These are phyloP conservation scores for Aureococcus anophagefferens DNA, from an alignment of 108 stramenopile species.

Conservation along the genomic window DNA sequence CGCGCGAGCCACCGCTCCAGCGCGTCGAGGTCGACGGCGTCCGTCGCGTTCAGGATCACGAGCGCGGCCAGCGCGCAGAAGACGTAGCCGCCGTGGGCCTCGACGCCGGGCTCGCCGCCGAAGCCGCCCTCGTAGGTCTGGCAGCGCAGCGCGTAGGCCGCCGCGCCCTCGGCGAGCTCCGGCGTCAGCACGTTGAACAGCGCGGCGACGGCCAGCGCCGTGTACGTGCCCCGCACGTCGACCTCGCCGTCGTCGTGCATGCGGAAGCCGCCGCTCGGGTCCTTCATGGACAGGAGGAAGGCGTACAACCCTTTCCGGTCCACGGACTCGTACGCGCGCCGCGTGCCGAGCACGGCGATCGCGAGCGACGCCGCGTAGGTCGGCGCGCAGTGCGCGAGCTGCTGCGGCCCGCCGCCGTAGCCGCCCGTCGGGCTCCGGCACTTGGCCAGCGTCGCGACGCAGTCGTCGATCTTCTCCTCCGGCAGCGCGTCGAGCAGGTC, in stretches of 20 bases:
- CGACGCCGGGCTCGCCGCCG: slow-evolving; percentile 71
- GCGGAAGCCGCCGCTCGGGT: slow-evolving; percentile 57
- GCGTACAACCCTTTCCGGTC: slow-evolving; percentile 29
- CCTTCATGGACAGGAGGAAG: slow-evolving; percentile 38
- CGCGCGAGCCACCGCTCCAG: slow-evolving; percentile 67
- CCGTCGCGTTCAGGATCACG: slow-evolving; percentile 30
- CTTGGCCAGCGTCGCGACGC: slow-evolving; percentile 39
- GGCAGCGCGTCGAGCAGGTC: slow-evolving; percentile 68
- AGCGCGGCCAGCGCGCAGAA: slow-evolving; percentile 88
- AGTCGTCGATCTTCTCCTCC: slow-evolving; percentile 2
- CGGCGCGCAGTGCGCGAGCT: slow-evolving; percentile 86
- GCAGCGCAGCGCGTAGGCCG: slow-evolving; percentile 54
- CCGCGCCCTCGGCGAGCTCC: slow-evolving; percentile 37
- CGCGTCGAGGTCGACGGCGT: slow-evolving; percentile 41
- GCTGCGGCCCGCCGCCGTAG: slow-evolving; percentile 86
- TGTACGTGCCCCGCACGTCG: slow-evolving; percentile 89
- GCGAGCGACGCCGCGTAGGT: slow-evolving; percentile 72
- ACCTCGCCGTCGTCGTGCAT: slow-evolving; percentile 97
- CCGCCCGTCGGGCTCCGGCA: slow-evolving; percentile 66
- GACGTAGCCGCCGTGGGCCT: slow-evolving; percentile 97
- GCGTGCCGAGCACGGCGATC: slow-evolving; percentile 26
- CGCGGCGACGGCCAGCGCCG: slow-evolving; percentile 58
- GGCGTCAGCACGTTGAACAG: slow-evolving; percentile 57
- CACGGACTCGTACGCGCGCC: slow-evolving; percentile 26
- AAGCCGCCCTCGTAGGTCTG: slow-evolving; percentile 97